Evolutionary conservation across 306 rosid species (phyloP).

Genomic region (Sicyos baderoa): DNA sequence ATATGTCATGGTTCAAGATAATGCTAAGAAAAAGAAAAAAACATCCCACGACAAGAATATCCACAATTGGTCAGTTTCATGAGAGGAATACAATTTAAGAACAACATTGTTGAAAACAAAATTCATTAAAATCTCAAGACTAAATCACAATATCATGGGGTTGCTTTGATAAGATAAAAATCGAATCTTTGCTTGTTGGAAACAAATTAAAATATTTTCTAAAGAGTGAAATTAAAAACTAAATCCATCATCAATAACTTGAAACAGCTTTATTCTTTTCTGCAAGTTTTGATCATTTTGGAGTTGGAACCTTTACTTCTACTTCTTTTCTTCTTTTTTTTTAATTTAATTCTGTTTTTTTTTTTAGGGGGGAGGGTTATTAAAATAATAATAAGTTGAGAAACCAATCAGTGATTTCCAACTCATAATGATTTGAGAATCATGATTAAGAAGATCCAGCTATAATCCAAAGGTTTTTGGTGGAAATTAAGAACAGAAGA

Average conservation of each 20-base stretch:
- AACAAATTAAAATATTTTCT: not conserved
- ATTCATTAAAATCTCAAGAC: not conserved
- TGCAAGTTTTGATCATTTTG: not conserved
- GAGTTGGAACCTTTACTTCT: not conserved
- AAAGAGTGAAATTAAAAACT: not conserved
- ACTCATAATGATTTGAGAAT: not conserved
- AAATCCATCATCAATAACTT: not conserved
- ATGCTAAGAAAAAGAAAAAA: no score
- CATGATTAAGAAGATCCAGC: slow-evolving; percentile 8
- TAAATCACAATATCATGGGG: not conserved
- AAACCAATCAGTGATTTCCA: slow-evolving; percentile 3
- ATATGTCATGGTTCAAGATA: no score
- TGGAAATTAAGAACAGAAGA: not conserved
- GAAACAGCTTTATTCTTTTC: not conserved
- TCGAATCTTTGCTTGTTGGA: slow-evolving; percentile 1
- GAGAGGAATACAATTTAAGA: not conserved
- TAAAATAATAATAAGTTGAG: slow-evolving; percentile 1
- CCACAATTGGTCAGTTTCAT: no score
- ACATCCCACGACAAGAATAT: not conserved
- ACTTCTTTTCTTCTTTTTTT: not conserved
- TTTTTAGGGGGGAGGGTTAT: not conserved
- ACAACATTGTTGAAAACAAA: not conserved
- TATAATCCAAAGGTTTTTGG: not conserved
- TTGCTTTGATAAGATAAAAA: slow-evolving; percentile 1
- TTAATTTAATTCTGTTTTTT: no score